phyloP scores from a whole-genome alignment of 345 rosid species.

The Euphorbia peplus region DNA sequence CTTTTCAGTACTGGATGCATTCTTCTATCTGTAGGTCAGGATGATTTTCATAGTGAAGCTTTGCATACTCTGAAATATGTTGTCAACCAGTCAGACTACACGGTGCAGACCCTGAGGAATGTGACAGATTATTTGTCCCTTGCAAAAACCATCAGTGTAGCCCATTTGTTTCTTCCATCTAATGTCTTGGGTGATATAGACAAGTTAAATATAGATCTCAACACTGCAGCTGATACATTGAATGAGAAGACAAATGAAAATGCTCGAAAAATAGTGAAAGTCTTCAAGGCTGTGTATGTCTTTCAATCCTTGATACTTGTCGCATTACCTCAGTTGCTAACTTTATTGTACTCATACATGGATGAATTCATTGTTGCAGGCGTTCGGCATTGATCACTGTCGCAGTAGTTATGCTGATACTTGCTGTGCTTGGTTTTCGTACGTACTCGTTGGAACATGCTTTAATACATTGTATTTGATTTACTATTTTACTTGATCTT shows the following conservation, averaged over 20 bases:
- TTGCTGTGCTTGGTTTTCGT: constrained; percentile 84
- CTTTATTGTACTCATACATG: constrained; percentile 8
- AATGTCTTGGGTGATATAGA: constrained; percentile 68
- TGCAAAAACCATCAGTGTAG: constrained; percentile 83
- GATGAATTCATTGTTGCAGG: constrained; percentile 42
- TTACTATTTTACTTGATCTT: constrained; percentile 18
- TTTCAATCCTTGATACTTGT: constrained; percentile 16
- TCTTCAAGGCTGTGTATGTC: constrained; percentile 67
- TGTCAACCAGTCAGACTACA: constrained; percentile 91
- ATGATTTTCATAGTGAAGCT: constrained; percentile 70
- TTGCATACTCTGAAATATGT: constrained; percentile 76
- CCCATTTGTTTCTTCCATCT: constrained; percentile 71
- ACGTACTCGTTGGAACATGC: constrained; percentile 31
- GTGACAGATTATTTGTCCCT: constrained; percentile 84
- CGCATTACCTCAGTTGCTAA: neutral
- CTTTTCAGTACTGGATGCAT: constrained; percentile 76
- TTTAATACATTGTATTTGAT: neutral
- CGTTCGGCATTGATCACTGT: constrained; percentile 69
- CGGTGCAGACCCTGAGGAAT: constrained; percentile 71
- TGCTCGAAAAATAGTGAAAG: constrained; percentile 59
- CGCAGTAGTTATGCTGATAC: constrained; percentile 80
- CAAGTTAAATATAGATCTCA: constrained; percentile 67
- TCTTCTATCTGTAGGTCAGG: constrained; percentile 89
- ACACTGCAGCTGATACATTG: constrained; percentile 66
- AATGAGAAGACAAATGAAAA: constrained; percentile 66